Conservation (phyloP, 768 basidiomycete species). For the Suillus fuscotomentosus region DNA sequence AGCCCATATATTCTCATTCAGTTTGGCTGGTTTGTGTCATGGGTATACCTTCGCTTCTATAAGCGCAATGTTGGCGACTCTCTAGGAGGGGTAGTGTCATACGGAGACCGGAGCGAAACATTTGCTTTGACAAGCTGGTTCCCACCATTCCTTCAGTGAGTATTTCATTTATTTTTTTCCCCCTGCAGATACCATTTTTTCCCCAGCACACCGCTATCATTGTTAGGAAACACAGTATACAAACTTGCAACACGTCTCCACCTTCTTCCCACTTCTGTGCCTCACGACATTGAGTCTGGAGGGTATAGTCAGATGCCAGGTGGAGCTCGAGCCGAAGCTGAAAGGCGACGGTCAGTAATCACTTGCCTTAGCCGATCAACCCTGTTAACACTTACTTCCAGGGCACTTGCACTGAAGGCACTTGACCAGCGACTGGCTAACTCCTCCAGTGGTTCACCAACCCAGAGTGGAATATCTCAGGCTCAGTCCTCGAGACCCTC, state of each 20-base stretch:
- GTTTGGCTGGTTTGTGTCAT: conserved; percentile 98
- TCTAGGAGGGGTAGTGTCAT: conserved; percentile 59
- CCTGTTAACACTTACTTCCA: conserved; percentile 31
- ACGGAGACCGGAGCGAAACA: conserved; percentile 95
- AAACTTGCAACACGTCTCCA: conserved; percentile 65
- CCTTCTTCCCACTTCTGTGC: conserved; percentile 62
- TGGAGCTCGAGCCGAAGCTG: conserved; percentile 92
- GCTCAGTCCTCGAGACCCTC: conserved; percentile 27
- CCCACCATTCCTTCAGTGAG: conserved; percentile 92
- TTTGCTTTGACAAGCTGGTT: conserved; percentile 96
- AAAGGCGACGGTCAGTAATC: conserved; percentile 76
- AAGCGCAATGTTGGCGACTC: conserved; percentile 77
- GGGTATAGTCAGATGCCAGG: conserved; percentile 77
- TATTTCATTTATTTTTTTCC: conserved; percentile 16
- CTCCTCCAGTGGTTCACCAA: conserved; percentile 33
- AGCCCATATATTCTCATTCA: conserved; percentile 93
- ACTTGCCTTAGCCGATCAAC: not conserved
- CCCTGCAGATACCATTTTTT: not conserved
- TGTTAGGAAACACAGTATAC: conserved; percentile 67
- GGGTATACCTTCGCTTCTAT: conserved; percentile 96
- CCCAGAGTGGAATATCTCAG: conserved; percentile 28
- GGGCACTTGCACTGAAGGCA: conserved; percentile 95
- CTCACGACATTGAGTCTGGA: conserved; percentile 68
- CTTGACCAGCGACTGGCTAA: conserved; percentile 90
- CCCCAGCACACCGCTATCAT: conserved; percentile 66